These are phyloP conservation scores for Gremmenia infestans DNA, from an alignment of 2,329 filamentous ascomycete genomes.

Conservation along the genomic window DNA sequence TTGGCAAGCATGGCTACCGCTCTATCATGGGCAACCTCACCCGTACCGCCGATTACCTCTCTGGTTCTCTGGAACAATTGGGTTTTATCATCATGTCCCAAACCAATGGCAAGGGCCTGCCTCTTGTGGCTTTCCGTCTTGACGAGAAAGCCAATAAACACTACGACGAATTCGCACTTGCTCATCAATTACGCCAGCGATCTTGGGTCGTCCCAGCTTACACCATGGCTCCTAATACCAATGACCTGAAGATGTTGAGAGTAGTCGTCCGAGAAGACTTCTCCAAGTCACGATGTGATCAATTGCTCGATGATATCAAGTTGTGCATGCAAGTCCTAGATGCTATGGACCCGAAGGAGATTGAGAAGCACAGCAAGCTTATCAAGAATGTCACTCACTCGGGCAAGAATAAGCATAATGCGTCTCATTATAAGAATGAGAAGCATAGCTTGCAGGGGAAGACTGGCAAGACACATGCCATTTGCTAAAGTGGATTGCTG, in stretches of 20 bases:
- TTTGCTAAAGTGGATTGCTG: constrained; percentile 53
- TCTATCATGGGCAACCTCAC: constrained; percentile 94
- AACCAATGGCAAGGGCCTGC: constrained; percentile 70
- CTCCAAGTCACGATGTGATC: constrained; percentile 73
- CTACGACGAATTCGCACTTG: constrained; percentile 73
- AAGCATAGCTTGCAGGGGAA: constrained; percentile 85
- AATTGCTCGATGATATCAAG: constrained; percentile 73
- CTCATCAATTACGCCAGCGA: constrained; percentile 78
- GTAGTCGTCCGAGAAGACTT: constrained; percentile 94
- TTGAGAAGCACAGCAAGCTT: constrained; percentile 65
- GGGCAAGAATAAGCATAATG: constrained; percentile 24
- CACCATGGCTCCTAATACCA: constrained; percentile 89
- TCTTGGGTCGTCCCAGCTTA: constrained; percentile 95
- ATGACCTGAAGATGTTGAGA: constrained; percentile 82
- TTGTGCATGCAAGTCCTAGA: constrained; percentile 67
- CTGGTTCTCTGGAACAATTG: constrained; percentile 63
- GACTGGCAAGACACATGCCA: constrained; percentile 81
- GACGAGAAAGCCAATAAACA: constrained; percentile 36
- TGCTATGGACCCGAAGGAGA: constrained; percentile 65
- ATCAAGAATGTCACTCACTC: constrained; percentile 47
- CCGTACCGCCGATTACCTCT: constrained; percentile 81
- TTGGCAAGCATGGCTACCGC: constrained; percentile 88
- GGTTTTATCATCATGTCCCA: constrained; percentile 89
- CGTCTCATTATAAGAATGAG: constrained; percentile 51
- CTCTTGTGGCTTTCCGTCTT: constrained; percentile 85